phyloP scores from a whole-genome alignment of 2,329 filamentous ascomycete species.

The Aspergillus quadricinctus region DNA sequence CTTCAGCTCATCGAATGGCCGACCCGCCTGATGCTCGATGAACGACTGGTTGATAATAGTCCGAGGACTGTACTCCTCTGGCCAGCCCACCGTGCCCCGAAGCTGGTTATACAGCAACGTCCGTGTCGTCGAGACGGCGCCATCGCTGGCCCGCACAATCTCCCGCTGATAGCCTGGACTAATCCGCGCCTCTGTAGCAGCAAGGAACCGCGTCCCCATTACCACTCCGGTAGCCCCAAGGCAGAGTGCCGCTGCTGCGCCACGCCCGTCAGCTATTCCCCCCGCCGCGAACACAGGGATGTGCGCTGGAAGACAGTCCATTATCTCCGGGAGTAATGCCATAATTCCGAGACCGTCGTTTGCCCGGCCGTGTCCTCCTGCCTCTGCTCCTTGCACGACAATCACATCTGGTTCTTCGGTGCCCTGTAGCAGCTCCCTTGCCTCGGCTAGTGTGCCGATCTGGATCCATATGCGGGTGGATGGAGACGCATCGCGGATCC shows the following conservation, averaged over 20 bases:
- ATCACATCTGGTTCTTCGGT: constrained; percentile 47
- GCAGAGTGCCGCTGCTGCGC: constrained; percentile 46
- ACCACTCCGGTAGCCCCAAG: constrained; percentile 53
- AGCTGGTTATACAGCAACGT: constrained; percentile 53
- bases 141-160: constrained; percentile 49
- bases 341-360: constrained; percentile 47
- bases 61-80: constrained; percentile 54
- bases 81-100: constrained; percentile 58
- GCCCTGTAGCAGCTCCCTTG: constrained; percentile 36
- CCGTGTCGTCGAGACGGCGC: constrained; percentile 48
- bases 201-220: constrained; percentile 63
- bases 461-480: constrained; percentile 53
- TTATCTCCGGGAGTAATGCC: constrained; percentile 49
- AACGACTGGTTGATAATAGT: constrained; percentile 56
- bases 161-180: constrained; percentile 50
- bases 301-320: constrained; percentile 37
- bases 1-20: constrained; percentile 45
- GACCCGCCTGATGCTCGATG: constrained; percentile 39
- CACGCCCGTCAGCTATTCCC: constrained; percentile 51
- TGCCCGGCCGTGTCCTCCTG: constrained; percentile 51
- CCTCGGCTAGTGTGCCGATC: constrained; percentile 50
- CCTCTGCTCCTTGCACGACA: constrained; percentile 53
- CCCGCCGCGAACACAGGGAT: constrained; percentile 51
- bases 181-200: constrained; percentile 48
- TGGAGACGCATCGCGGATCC: constrained; percentile 40